Conservation (phyloP, 2,329 filamentous ascomycete genomes). For the Colletotrichum sp. region DNA sequence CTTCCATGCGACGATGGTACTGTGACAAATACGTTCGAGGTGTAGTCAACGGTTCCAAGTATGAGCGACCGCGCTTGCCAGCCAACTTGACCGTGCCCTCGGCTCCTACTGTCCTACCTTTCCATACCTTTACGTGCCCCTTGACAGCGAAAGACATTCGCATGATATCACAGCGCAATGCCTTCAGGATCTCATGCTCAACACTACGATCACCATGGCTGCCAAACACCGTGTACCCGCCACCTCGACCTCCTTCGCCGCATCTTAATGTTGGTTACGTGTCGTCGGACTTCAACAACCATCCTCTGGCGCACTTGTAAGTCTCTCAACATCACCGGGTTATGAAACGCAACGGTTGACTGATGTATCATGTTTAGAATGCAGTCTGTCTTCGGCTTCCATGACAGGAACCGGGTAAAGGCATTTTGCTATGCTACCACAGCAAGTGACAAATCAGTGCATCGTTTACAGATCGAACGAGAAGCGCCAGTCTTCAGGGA, state of each 20-base stretch:
- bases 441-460: conserved; percentile 83
- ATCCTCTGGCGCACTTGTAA: conserved; percentile 88
- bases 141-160: conserved; percentile 90
- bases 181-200: conserved; percentile 88
- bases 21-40: conserved; percentile 75
- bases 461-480: conserved; percentile 90
- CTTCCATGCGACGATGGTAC: conserved; percentile 86
- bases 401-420: conserved; percentile 74
- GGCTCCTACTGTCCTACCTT: conserved; percentile 92
- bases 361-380: conserved; percentile 56
- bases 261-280: conserved; percentile 94
- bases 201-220: conserved; percentile 90
- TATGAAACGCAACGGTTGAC: neutral
- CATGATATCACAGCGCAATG: conserved; percentile 93
- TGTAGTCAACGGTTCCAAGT: conserved; percentile 62
- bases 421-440: conserved; percentile 98
- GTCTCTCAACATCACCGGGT: conserved; percentile 22
- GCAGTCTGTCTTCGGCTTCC: conserved; percentile 97
- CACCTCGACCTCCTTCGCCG: conserved; percentile 80
- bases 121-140: conserved; percentile 97
- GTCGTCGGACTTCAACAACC: conserved; percentile 98
- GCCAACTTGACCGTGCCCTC: conserved; percentile 76
- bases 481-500: conserved; percentile 93
- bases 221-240: conserved; percentile 78
- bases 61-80: conserved; percentile 77